These are phyloP conservation scores for Cryptococcus jaspeensis DNA, from an alignment of 1,284 basidiomycete species.

Conservation along the genomic window DNA sequence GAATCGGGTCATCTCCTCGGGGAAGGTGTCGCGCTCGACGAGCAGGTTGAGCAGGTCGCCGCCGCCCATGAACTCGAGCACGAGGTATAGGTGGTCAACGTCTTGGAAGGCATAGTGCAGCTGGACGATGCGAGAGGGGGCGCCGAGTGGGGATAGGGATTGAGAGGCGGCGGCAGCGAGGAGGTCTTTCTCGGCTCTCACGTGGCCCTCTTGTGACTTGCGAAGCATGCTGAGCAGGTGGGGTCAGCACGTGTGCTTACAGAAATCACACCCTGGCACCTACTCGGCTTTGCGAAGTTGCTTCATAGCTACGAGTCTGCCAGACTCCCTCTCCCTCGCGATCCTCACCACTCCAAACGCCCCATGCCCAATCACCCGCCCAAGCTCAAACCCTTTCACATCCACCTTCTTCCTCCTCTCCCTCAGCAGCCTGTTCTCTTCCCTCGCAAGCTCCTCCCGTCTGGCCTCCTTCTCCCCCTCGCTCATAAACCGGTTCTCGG, in stretches of 20 bases:
- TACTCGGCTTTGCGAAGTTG: slow-evolving; percentile 87
- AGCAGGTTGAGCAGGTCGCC: slow-evolving; percentile 93
- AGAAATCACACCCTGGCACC: slow-evolving; percentile 14
- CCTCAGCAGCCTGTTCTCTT: slow-evolving; percentile 85
- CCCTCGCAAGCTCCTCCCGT: slow-evolving; percentile 73
- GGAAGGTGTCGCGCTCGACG: slow-evolving; percentile 89
- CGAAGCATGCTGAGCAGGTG: slow-evolving; percentile 67
- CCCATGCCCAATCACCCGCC: slow-evolving; percentile 95
- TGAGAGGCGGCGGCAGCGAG: slow-evolving; percentile 41
- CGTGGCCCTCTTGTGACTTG: slow-evolving; percentile 88
- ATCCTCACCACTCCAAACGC: slow-evolving; percentile 96
- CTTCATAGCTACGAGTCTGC: slow-evolving; percentile 92
- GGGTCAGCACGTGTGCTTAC: not conserved
- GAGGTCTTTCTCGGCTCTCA: slow-evolving; percentile 50
- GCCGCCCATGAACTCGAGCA: slow-evolving; percentile 91
- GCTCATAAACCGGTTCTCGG: slow-evolving; percentile 62
- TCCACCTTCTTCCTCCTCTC: slow-evolving; percentile 79
- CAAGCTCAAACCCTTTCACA: slow-evolving; percentile 77
- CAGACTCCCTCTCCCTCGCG: slow-evolving; percentile 75
- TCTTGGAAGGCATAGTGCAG: slow-evolving; percentile 78
- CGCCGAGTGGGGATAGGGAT: slow-evolving; percentile 57
- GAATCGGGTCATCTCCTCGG: slow-evolving; percentile 90
- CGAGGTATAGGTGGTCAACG: slow-evolving; percentile 87
- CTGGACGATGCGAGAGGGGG: slow-evolving; percentile 85
- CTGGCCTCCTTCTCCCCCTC: slow-evolving; percentile 70